phyloP scores from a whole-genome alignment of 2,329 filamentous ascomycete genomes.

The Aspergillus phoenicis region DNA sequence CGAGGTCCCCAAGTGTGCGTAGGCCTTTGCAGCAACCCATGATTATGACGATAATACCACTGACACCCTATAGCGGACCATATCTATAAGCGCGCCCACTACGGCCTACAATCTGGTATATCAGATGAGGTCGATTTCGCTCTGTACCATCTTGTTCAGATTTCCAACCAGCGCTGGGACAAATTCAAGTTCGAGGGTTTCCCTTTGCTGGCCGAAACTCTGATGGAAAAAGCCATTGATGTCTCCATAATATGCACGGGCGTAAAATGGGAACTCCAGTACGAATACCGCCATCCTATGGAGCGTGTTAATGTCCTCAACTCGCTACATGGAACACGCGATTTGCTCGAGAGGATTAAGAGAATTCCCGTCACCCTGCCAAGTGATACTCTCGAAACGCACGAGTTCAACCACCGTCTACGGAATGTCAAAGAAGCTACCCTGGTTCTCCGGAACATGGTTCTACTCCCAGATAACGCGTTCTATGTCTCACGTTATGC shows the following conservation, averaged over 20 bases:
- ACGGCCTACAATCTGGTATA: slow-evolving; percentile 78
- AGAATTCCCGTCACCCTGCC: slow-evolving; percentile 62
- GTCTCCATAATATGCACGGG: slow-evolving; percentile 79
- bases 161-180: slow-evolving; percentile 90
- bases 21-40: neutral
- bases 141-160: slow-evolving; percentile 89
- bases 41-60: slow-evolving; percentile 4
- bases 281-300: slow-evolving; percentile 59
- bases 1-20: slow-evolving; percentile 42
- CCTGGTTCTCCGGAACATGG: slow-evolving; percentile 91
- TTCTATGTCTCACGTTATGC: slow-evolving; percentile 74
- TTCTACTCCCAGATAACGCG: slow-evolving; percentile 88
- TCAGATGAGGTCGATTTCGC: slow-evolving; percentile 87
- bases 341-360: slow-evolving; percentile 72
- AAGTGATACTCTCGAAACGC: slow-evolving; percentile 69
- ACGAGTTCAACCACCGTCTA: slow-evolving; percentile 69
- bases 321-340: slow-evolving; percentile 66
- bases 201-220: slow-evolving; percentile 79
- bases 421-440: slow-evolving; percentile 82
- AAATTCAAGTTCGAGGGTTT: slow-evolving; percentile 96
- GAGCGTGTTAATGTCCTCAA: slow-evolving; percentile 62
- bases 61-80: slow-evolving; percentile 48
- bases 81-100: slow-evolving; percentile 86
- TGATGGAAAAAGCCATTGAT: slow-evolving; percentile 81
- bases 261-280: slow-evolving; percentile 77